Base-by-base conservation (phyloP, 306 rosid species). In the Canavalia ensiformis region DNA sequence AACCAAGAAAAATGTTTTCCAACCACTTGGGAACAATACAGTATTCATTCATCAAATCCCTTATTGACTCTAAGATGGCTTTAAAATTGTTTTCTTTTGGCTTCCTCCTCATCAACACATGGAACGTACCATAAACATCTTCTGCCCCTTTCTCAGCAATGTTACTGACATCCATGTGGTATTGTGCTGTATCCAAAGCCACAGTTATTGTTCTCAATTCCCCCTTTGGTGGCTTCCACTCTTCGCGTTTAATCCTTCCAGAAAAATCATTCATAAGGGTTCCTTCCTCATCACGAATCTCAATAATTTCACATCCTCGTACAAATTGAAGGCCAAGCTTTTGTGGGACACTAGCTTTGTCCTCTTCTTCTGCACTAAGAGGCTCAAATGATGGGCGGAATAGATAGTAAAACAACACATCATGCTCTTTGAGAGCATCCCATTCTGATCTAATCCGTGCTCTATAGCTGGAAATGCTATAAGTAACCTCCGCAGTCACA, bases 161-260 rank as follows among this genome's bases (percentile, higher is more conserved):
- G 81, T 89, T 90, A 81, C 81, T 88, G 74, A 92, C 99, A 84
- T 95, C 99, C 99, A 95, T 95, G 86, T 93, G 88, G 86, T 95
- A 95, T 51, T 95, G 99, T n/a, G 99, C 97, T 47, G 99, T 90
- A 87, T 95, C 99, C 81, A 95, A 89, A 83, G 99, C 99, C 81
- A 95, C 88, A 58, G 94, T 95, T 62, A 95, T 89, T 76, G 99
- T 95, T 92, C 99, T 93, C 80, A 93, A 71, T 65, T 95, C 98
- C 74, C 98, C 99, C 84, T 93, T 95, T 58, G 99, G 98, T 59
- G 98, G 99, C 87, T 95, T 95, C 98, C 99, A 95, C 72, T 95
- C 99, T 85, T 95, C 99, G 29, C 92, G 90, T 84, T 95, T 95
- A 72, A 93, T 90, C 84, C 82, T 93, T 81, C 99, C 97, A 31